A percentile compares a stretch with the other conserved stretches of the same genome.
Conservation (phyloP, 805 yeast species). For the Hagleromyces aurorensis region DNA sequence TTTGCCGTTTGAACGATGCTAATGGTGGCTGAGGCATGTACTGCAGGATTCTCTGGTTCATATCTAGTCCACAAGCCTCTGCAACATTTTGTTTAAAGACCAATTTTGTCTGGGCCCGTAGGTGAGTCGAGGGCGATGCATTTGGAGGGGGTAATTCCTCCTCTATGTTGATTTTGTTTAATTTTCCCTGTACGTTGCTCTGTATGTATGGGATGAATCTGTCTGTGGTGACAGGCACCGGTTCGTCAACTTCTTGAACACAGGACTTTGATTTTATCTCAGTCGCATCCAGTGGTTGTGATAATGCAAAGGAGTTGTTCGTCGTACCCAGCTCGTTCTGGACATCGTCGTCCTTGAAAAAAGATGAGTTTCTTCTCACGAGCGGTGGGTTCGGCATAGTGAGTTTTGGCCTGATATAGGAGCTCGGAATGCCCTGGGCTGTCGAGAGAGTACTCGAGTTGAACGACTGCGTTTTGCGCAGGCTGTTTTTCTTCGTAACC, state of each 20-base stretch:
- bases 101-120: slow-evolving; percentile 36
- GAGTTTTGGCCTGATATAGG: slow-evolving; percentile 20
- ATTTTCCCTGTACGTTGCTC: slow-evolving; percentile 33
- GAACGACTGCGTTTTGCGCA: slow-evolving; percentile 21
- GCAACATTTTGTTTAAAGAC: slow-evolving; percentile 78
- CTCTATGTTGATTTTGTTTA: slow-evolving; percentile 18
- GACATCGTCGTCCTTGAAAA: slow-evolving; percentile 25
- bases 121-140: slow-evolving; percentile 39
- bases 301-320: slow-evolving; percentile 6
- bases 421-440: slow-evolving; percentile 1
- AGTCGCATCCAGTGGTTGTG: slow-evolving; percentile 3
- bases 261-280: slow-evolving; percentile 2
- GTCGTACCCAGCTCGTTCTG: slow-evolving; percentile 6
- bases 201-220: slow-evolving; percentile 56
- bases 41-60: slow-evolving; percentile 74
- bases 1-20: slow-evolving; percentile 24
- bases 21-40: slow-evolving; percentile 83
- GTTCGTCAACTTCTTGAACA: slow-evolving; percentile 15
- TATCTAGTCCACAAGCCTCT: slow-evolving; percentile 84
- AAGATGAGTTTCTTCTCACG: slow-evolving; percentile 28
- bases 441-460: slow-evolving; percentile 12
- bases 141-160: slow-evolving; percentile 41
- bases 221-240: slow-evolving; percentile 36
- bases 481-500: slow-evolving; percentile 19
- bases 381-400: slow-evolving; percentile 26